Conservation (phyloP, 2,329 filamentous ascomycete genomes). For the Botrytis aclada region DNA sequence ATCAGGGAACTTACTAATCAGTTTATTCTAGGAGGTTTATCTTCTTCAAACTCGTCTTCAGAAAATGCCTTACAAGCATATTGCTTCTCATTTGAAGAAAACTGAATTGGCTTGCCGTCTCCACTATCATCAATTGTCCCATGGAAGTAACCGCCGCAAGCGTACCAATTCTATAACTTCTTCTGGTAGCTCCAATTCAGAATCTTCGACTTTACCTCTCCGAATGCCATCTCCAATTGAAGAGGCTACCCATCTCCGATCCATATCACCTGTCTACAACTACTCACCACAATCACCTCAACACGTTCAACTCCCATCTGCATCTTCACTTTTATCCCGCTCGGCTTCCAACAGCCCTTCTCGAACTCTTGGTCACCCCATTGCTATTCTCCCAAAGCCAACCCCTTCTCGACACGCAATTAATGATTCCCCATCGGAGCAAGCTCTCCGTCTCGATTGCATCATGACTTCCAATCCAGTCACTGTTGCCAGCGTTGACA, state of each 20-base stretch:
- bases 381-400: conserved; percentile 66
- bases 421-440: conserved; percentile 41
- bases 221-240: conserved; percentile 51
- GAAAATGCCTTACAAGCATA: conserved; percentile 90
- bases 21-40: conserved; percentile 66
- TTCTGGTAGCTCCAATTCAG: conserved; percentile 50
- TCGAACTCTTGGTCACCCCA: conserved; percentile 48
- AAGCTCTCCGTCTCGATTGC: conserved; percentile 58
- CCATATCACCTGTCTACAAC: conserved; percentile 40
- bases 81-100: conserved; percentile 80
- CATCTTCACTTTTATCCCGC: conserved; percentile 48
- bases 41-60: conserved; percentile 79
- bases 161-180: conserved; percentile 69
- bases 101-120: conserved; percentile 84
- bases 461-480: conserved; percentile 44
- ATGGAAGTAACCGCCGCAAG: conserved; percentile 77
- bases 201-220: conserved; percentile 50
- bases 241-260: conserved; percentile 37
- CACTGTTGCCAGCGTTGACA: conserved; percentile 45
- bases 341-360: conserved; percentile 49
- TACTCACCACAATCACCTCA: conserved; percentile 38
- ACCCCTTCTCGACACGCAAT: conserved; percentile 45
- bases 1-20: background rate
- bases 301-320: conserved; percentile 43
- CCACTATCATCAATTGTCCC: conserved; percentile 82